phyloP scores from a whole-genome alignment of 2,329 filamentous ascomycete species.

The Talaromyces islandicus region DNA sequence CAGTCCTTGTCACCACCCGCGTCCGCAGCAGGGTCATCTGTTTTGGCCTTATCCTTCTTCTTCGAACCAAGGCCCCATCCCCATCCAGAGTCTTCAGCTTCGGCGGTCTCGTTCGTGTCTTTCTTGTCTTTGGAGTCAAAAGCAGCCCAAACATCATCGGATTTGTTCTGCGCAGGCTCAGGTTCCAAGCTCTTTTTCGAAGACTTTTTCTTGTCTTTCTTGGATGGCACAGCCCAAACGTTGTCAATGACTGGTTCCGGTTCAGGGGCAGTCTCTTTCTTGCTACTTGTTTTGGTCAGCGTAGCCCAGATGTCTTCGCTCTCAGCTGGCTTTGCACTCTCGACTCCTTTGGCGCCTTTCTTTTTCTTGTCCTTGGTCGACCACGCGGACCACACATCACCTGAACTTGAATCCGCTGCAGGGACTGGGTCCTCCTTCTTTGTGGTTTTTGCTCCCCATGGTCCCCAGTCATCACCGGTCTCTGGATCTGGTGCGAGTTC shows the following conservation, averaged over 20 bases:
- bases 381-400: slow-evolving; percentile 13
- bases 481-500: slow-evolving; percentile 17
- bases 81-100: slow-evolving; percentile 23
- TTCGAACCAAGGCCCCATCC: slow-evolving; percentile 21
- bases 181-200: slow-evolving; percentile 18
- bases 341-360: slow-evolving; percentile 17
- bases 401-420: not conserved
- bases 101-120: not conserved
- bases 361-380: slow-evolving; percentile 29
- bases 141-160: slow-evolving; percentile 13
- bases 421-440: slow-evolving; percentile 4
- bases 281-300: slow-evolving; percentile 18
- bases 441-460: slow-evolving; percentile 14
- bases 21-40: slow-evolving; percentile 23
- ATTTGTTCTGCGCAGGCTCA: slow-evolving; percentile 12
- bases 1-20: slow-evolving; percentile 27
- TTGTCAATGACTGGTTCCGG: slow-evolving; percentile 16
- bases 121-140: slow-evolving; percentile 10
- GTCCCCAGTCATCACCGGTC: slow-evolving; percentile 20
- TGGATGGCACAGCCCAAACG: slow-evolving; percentile 19
- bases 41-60: slow-evolving; percentile 24
- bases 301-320: slow-evolving; percentile 20
- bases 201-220: slow-evolving; percentile 37
- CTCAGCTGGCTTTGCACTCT: slow-evolving; percentile 13
- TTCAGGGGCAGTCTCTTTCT: slow-evolving; percentile 24